Evolutionary conservation across 352 stramenopile genomes (phyloP).

Genomic region (Poterioochromonas sp.): DNA sequence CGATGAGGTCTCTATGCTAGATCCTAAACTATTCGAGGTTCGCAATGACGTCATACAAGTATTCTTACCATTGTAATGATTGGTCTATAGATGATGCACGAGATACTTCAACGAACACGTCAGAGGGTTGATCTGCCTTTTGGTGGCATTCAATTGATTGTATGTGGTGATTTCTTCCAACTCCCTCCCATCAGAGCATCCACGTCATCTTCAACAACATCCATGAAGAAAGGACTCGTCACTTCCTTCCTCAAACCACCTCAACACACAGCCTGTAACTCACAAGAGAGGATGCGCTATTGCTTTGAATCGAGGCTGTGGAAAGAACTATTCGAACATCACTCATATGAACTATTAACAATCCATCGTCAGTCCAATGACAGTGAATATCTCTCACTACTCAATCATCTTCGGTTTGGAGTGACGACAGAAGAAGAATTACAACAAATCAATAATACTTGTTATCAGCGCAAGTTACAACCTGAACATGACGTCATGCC

Average conservation of each 20-base stretch:
- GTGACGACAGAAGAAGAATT: background rate
- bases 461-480: background rate
- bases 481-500: background rate
- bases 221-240: background rate
- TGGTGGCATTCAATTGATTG: constrained; percentile 23
- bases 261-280: background rate
- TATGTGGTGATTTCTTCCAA: constrained; percentile 28
- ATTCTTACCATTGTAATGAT: background rate
- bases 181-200: background rate
- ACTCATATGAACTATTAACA: background rate
- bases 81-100: background rate
- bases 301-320: background rate
- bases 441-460: background rate
- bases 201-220: background rate
- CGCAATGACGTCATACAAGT: background rate
- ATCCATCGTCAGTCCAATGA: background rate
- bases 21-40: constrained; percentile 4
- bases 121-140: background rate
- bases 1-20: constrained; percentile 33
- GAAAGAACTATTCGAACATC: background rate
- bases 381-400: background rate
- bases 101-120: background rate
- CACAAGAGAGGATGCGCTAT: background rate
- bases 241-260: background rate
- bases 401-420: background rate